Base-by-base conservation (phyloP, 495 filamentous ascomycete genomes). In the Tuber umbilicatum region DNA sequence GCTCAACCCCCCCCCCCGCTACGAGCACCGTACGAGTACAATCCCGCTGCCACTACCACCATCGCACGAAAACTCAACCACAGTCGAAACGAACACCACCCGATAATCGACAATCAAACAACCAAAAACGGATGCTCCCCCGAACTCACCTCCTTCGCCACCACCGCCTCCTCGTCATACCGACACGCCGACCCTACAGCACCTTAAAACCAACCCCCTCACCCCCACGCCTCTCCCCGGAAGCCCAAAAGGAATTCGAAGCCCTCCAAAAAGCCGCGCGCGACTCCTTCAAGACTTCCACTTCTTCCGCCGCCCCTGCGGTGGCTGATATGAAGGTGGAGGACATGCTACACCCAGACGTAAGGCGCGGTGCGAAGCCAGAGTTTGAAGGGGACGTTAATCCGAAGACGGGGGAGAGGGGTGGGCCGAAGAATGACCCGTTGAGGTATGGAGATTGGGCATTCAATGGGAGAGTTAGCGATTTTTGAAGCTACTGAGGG, bases 361-460 rank as follows among this genome's bases (percentile, higher is more conserved):
- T 90, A 70, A 84, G 89, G 50, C 83, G 87, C 75, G 94, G 94
- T 31, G 89, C 93, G 68, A 87, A 89, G 83, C 95, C 95, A 3
- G 95, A 98, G 83, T 99, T 99, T 80, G 92, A 96, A 79, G 95
- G 95, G 55, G 93, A 98, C 55, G 87, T 86, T 74, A 97, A 99
- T 81, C 95, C 95, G 2, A 91, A 91, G 85, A 99, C 95, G 3
- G 96, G 96, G n/a, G 95, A 98, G 85, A 87, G 97, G 67, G 95
- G 94, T 9, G 95, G 95, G 21, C 95, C 95, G 27, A 99, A 98
- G 89, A 99, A 97, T 83, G 95, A 99, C 84, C 95, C 95, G 67
- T 78, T 98, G 79, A 86, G 94, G 72, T 83, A 79, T 4, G 91
- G 93, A 1, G 95, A 99, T 85, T 99, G 94, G 90, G 97, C 93